Base-by-base conservation (phyloP, 1,284 basidiomycete species). In the Austroboletus niveus region DNA sequence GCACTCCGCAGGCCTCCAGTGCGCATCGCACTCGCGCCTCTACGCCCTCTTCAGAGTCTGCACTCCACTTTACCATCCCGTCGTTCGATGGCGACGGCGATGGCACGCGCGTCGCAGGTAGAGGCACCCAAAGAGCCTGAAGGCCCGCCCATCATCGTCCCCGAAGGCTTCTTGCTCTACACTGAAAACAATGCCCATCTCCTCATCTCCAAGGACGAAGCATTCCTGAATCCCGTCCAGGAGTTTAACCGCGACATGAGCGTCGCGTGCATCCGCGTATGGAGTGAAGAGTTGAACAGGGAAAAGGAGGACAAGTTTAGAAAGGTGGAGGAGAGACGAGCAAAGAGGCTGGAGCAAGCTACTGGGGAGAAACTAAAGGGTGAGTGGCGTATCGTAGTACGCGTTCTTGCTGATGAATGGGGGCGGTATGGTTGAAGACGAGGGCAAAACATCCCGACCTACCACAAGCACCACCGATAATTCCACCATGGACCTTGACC, bases 221-320 rank as follows among this genome's bases (percentile, higher is more conserved):
- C 93, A 1, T 99, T 99, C 72, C 75, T 99, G 53, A 99, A 99
- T 67, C 96, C 97, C 2, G 91, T 98, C 8, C 96, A 99, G 65
- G 94, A 99, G 70, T 99, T 98, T 78, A 99, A 99, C 72, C 81
- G 97, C 41, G 96, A 99, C 71, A 72, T 94, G 49, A 94, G 90
- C 57, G 87, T 97, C 34, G 89, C 94, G 8, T 89, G 88, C 56
- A 98, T 99, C 55, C 78, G 82, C 15, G 81, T 85, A 1, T 97
- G 93, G 92, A 85, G 86, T 54, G 85, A 94, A 60, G 76, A 85
- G 41, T 63, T 85, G 56, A 84, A 93, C 65, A 79, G 74, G 58
- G 75, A 79, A 55, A 88, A 87, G 69, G 78, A 84, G 65, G 75
- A 72, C 55, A 80, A 78, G 61, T 87, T 83, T 78, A 75, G 72